Base-by-base conservation (phyloP, 129 eudicot species). In the Calendula officinalis region DNA sequence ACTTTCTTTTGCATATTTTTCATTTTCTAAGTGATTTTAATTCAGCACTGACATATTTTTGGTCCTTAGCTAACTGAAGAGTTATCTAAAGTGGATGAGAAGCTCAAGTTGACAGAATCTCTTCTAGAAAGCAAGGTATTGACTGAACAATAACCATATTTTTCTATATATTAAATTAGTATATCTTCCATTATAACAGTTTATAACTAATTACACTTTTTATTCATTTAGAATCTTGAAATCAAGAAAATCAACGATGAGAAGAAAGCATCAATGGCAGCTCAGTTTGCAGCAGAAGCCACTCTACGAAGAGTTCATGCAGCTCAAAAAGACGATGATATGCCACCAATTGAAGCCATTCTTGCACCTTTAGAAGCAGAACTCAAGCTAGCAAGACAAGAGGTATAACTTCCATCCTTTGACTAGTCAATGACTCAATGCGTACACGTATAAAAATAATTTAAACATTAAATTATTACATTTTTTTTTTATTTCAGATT, bases 241-340 rank as follows among this genome's bases (percentile, higher is more conserved):
- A 89, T 89, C 62, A 89, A 89, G 88, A 85, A 82, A 85, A 85
- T 89, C 65, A 89, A 89, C 70, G 96, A 89, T 85, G 96, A 89
- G 78, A 89, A 89, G 85, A 89, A 89, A 82, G 83, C 96, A 51
- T 89, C 96, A 37, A 89, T 89, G 96, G 96, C 96, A 60, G 96
- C 96, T 67, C 96, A 89, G 71, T 85, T 89, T 85, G 96, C 96
- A 40, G 90, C 94, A 40, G 96, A 85, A 78, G 96, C 94, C 56
- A 89, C 96, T 57, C 84, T 85, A 69, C 74, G 96, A 48, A 83
- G 96, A 75, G 96, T 89, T 61, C 96, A 85, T 78, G 96, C 96
- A 60, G 96, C 88, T 71, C 96, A 89, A 67, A 89, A 89, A 64
- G 96, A 89, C 52, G 96, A 89, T 75, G 96, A 89, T 52, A 89